These are phyloP conservation scores for Rhizopogon vinicolor DNA, from an alignment of 768 basidiomycete species.

Conservation along the genomic window DNA sequence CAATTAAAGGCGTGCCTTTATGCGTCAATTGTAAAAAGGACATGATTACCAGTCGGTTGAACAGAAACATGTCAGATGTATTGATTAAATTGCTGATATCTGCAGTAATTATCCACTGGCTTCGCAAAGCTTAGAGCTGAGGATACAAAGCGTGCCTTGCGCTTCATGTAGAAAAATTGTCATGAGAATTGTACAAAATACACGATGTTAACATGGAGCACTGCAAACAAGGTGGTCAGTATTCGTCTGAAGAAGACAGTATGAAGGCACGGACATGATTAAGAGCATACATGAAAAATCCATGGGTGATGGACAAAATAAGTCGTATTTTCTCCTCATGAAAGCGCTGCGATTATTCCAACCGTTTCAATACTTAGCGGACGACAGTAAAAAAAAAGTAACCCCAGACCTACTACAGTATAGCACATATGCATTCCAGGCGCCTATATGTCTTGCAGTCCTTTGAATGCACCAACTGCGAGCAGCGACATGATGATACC, in stretches of 20 bases:
- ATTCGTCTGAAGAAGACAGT: neutral
- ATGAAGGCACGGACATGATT: neutral
- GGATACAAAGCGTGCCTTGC: neutral
- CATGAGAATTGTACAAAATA: neutral
- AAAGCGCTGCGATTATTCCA: neutral
- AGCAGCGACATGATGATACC: constrained; percentile 26
- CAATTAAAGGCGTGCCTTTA: no score
- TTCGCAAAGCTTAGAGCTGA: no score
- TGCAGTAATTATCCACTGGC: no score
- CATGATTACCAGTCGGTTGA: no score
- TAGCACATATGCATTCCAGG: neutral
- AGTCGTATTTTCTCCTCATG: neutral
- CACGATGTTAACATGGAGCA: neutral
- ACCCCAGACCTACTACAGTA: neutral
- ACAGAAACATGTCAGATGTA: no score
- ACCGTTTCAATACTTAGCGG: neutral
- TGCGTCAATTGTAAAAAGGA: no score
- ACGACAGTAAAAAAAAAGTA: neutral
- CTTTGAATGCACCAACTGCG: constrained; percentile 20
- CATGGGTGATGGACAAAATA: neutral
- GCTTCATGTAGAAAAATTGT: neutral
- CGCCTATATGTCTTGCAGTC: constrained; percentile 3
- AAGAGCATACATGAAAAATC: neutral
- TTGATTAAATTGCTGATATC: no score
- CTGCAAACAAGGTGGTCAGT: neutral